Conservation (phyloP, 2,329 filamentous ascomycete species). For the Fragosphaeria purpurea region DNA sequence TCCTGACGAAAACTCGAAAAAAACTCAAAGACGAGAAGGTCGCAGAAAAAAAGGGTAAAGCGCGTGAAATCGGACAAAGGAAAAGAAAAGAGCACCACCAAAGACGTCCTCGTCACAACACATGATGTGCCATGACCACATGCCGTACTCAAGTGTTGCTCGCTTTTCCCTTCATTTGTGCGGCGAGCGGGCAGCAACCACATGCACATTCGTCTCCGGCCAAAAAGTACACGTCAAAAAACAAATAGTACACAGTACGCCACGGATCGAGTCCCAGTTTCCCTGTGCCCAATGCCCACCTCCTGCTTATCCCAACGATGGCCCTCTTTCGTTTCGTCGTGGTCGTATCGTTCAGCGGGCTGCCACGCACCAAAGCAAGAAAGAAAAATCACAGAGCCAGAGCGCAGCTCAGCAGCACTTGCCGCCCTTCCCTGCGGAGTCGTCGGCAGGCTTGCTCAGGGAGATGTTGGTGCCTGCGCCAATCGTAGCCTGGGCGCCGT, state of each 20-base stretch:
- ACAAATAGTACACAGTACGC: conserved; percentile 5
- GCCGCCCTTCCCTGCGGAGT: conserved; percentile 63
- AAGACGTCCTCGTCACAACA: not conserved
- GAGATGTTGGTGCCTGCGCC: conserved; percentile 74
- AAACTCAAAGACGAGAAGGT: not conserved
- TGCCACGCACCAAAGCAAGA: not conserved
- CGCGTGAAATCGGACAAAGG: not conserved
- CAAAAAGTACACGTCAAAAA: not conserved
- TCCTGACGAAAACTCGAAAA: conserved; percentile 6
- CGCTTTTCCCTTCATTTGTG: not conserved
- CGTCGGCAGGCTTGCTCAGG: conserved; percentile 75
- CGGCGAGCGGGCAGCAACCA: not conserved
- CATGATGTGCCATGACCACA: not conserved
- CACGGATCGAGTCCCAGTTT: conserved; percentile 6
- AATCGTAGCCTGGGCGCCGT: conserved; percentile 69
- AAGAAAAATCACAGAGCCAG: conserved; percentile 1
- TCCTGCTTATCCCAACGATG: not conserved
- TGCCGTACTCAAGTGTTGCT: not conserved
- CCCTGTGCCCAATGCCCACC: conserved; percentile 5
- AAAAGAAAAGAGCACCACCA: not conserved
- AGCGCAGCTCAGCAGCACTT: conserved; percentile 60
- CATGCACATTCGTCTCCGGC: conserved; percentile 5
- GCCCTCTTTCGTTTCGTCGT: not conserved
- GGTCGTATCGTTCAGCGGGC: not conserved
- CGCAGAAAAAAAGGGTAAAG: not conserved